Conservation (phyloP, 163 green algal species). For the Scenedesmus sp. region DNA sequence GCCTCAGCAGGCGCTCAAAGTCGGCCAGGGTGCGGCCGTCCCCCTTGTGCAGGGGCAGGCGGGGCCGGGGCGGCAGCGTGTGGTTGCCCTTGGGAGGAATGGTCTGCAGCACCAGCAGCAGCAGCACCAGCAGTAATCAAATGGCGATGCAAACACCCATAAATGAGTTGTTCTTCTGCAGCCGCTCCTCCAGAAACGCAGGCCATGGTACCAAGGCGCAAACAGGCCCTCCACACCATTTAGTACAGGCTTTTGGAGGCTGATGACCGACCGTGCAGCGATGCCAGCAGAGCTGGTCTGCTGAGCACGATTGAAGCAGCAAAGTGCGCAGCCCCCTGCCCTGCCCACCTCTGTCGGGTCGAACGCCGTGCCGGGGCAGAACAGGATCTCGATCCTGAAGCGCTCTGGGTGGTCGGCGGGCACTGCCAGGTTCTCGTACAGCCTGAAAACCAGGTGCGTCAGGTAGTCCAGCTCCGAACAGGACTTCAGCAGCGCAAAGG, state of each 20-base stretch:
- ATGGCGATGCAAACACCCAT: too few species aligned
- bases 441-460: slow-evolving; percentile 94
- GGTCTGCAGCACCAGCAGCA: slow-evolving; percentile 16
- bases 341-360: slow-evolving; percentile 28
- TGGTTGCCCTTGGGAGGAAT: slow-evolving; percentile 38
- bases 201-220: too few species aligned
- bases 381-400: slow-evolving; percentile 89
- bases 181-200: too few species aligned
- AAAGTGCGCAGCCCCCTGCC: neutral
- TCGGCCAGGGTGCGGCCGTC: slow-evolving; percentile 17
- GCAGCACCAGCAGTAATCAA: neutral
- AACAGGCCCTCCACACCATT: too few species aligned
- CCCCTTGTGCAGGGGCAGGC: slow-evolving; percentile 34
- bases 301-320: neutral
- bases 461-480: slow-evolving; percentile 94
- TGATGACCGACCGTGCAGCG: neutral
- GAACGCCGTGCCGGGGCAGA: slow-evolving; percentile 76
- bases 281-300: neutral
- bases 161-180: too few species aligned
- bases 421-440: slow-evolving; percentile 93
- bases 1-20: slow-evolving; percentile 29
- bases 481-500: slow-evolving; percentile 12
- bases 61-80: slow-evolving; percentile 29
- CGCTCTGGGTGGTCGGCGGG: slow-evolving; percentile 58
- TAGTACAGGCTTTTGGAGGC: neutral